Percentiles rank a stretch among this genome's conserved stretches.
Conservation (phyloP, 2,329 filamentous ascomycete genomes). For the Fusarium devonianum region DNA sequence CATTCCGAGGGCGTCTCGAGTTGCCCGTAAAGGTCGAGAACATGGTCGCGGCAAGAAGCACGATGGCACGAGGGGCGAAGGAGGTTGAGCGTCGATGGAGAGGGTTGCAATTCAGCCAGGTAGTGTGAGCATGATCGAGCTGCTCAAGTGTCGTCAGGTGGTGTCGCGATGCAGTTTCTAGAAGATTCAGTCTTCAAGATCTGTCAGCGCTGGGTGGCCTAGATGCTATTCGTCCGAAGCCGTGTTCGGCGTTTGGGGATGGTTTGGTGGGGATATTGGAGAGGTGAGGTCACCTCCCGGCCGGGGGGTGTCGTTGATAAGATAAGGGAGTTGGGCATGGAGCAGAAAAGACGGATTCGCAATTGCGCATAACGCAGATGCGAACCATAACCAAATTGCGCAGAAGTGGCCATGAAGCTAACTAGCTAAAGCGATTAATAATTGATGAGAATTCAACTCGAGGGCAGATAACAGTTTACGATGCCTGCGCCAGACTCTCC, state of each 20-base stretch:
- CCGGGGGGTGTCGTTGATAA: constrained; percentile 27
- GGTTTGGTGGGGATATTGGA: constrained; percentile 36
- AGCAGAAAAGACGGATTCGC: constrained; percentile 2
- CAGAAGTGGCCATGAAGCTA: constrained; percentile 5
- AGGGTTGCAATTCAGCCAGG: constrained; percentile 12
- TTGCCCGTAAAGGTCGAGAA: constrained; percentile 91
- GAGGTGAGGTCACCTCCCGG: constrained; percentile 32
- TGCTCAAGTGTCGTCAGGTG: constrained; percentile 1
- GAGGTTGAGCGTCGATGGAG: constrained; percentile 6
- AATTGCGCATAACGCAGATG: constrained; percentile 26
- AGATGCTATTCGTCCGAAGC: constrained; percentile 33
- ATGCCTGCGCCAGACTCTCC: no score
- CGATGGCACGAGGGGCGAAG: constrained; percentile 12
- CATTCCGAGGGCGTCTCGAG: constrained; percentile 84
- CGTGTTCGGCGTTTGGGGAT: constrained; percentile 30
- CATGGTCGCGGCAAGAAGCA: constrained; percentile 60
- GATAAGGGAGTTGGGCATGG: constrained; percentile 16
- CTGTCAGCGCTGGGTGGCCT: constrained; percentile 36
- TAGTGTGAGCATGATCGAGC: constrained; percentile 22
- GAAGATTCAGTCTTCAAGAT: constrained; percentile 39
- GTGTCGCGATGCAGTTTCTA: constrained; percentile 33
- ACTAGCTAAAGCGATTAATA: constrained; percentile 4
- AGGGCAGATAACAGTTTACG: no score
- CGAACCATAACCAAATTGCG: no score
- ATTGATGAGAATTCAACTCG: no score